A percentile compares a stretch with the other conserved stretches of the same genome.
Evolutionary conservation across 306 rosid species (phyloP).

Genomic region (Ziziphus jujuba): DNA sequence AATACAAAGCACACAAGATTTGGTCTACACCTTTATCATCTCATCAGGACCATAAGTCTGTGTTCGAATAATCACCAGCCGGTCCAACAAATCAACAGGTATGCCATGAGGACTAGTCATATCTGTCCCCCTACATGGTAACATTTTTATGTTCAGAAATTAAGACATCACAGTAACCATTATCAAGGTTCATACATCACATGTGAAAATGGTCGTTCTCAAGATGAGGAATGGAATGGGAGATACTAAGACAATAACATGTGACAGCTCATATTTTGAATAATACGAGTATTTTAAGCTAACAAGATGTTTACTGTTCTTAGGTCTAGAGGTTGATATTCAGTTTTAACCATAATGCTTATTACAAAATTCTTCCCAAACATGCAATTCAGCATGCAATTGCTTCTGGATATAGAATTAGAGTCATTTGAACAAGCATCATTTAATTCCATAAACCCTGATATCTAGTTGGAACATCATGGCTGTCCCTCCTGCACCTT

Average conservation of each 20-base stretch:
- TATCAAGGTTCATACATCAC: not conserved
- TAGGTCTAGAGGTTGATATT: too few species aligned
- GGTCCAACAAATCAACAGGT: conserved; percentile 92
- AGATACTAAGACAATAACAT: not conserved
- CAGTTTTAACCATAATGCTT: not conserved
- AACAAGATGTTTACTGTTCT: too few species aligned
- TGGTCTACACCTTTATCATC: conserved; percentile 73
- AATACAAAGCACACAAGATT: not conserved
- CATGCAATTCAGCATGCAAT: not conserved
- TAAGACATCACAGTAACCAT: not conserved
- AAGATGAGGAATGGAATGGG: not conserved
- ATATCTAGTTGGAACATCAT: not conserved
- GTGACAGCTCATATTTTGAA: too few species aligned
- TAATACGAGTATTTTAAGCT: too few species aligned
- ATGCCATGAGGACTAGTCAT: conserved; percentile 98
- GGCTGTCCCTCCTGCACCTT: not conserved
- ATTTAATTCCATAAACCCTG: not conserved
- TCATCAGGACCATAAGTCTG: conserved; percentile 84
- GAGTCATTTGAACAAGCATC: not conserved
- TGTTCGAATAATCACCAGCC: conserved; percentile 82
- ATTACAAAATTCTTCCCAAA: not conserved
- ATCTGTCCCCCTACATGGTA: conserved; percentile 72
- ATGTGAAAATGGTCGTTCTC: not conserved
- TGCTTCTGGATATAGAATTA: not conserved
- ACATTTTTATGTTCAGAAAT: conserved; percentile 27